These are phyloP conservation scores for Saccharomyces hybrid DNA, from an alignment of 1,139 yeast species.

Conservation along the genomic window DNA sequence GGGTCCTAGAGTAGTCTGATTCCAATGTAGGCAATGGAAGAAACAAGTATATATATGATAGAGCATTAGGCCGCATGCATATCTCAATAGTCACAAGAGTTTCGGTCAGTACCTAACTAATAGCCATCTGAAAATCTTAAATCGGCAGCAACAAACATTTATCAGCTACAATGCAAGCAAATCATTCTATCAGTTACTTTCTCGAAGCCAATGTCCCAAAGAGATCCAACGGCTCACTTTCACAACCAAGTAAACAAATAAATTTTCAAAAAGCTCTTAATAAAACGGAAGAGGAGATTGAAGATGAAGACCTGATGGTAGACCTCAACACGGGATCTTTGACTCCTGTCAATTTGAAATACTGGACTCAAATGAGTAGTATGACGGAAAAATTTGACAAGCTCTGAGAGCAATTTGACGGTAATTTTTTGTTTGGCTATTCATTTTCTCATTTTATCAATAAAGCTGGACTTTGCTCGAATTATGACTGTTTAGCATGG, in stretches of 20 bases:
- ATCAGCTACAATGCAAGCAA: background rate
- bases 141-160: background rate
- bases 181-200: background rate
- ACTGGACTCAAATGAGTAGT: slow-evolving; percentile 20
- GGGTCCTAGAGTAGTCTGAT: background rate
- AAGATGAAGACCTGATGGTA: slow-evolving; percentile 27
- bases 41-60: background rate
- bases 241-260: background rate
- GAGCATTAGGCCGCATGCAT: background rate
- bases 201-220: background rate
- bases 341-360: slow-evolving; percentile 20
- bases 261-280: background rate
- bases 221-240: background rate
- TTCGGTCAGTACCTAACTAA: background rate
- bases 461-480: background rate
- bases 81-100: background rate
- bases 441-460: background rate
- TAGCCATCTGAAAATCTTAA: background rate
- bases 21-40: background rate
- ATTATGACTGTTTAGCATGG: background rate
- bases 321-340: slow-evolving; percentile 27
- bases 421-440: background rate
- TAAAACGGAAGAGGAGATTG: slow-evolving; percentile 6
- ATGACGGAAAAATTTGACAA: slow-evolving; percentile 20
- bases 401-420: slow-evolving; percentile 8